Evolutionary conservation across 441 rosid genomes (phyloP).

Genomic region (Euphorbia schlechtendalii): DNA sequence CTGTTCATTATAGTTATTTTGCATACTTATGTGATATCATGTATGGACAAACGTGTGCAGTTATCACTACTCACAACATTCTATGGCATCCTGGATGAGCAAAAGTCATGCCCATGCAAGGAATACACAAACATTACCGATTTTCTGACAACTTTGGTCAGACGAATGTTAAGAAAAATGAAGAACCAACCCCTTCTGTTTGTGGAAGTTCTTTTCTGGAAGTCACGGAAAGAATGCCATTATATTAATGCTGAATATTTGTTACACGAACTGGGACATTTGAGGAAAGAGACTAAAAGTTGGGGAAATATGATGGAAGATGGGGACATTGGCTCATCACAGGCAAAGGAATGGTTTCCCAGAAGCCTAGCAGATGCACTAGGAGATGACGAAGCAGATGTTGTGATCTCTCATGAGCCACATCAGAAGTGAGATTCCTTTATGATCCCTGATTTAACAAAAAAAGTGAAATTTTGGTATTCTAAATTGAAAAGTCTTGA

Average conservation of each 20-base stretch:
- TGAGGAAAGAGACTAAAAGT: constrained; percentile 50
- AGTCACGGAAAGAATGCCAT: constrained; percentile 84
- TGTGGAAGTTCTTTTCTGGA: constrained; percentile 91
- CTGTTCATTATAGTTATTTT: neutral
- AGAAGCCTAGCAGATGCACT: constrained; percentile 94
- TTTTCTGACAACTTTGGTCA: constrained; percentile 58
- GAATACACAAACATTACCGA: constrained; percentile 53
- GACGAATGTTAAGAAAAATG: constrained; percentile 80
- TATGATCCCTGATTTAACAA: constrained; percentile 2
- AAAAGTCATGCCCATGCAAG: constrained; percentile 58
- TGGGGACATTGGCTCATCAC: constrained; percentile 42
- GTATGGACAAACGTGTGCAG: constrained; percentile 41
- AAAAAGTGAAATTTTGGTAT: constrained; percentile 11
- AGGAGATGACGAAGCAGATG: constrained; percentile 99
- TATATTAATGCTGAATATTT: constrained; percentile 79
- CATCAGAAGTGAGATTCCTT: constrained; percentile 28
- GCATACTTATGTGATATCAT: constrained; percentile 12
- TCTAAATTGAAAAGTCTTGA: constrained; percentile 1
- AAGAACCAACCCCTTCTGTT: constrained; percentile 88
- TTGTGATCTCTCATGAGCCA: constrained; percentile 57
- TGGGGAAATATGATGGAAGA: constrained; percentile 33
- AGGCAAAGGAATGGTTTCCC: constrained; percentile 45
- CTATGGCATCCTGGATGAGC: constrained; percentile 77
- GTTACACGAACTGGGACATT: constrained; percentile 67
- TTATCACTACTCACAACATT: constrained; percentile 70